These are phyloP conservation scores for Jasminum sambac DNA, from an alignment of 257 asterid species.

Conservation along the genomic window DNA sequence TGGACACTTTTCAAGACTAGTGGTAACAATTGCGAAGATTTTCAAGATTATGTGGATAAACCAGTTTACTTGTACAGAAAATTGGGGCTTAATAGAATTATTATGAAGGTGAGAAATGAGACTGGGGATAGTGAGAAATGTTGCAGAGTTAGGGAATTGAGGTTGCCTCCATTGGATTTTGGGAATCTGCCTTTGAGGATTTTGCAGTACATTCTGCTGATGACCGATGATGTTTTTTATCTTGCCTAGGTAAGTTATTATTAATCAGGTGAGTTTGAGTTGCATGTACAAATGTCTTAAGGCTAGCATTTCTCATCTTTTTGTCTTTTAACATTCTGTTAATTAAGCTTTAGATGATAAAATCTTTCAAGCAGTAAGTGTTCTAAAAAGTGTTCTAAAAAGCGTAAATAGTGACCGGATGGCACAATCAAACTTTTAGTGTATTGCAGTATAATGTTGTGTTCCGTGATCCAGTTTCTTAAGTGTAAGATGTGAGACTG, in stretches of 20 bases:
- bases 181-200: conserved; percentile 57
- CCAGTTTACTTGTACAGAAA: conserved; percentile 47
- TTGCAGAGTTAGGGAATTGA: conserved; percentile 59
- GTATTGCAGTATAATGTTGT: neutral
- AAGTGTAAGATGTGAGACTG: neutral
- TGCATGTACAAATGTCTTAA: too few species aligned
- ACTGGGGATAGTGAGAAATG: conserved; percentile 36
- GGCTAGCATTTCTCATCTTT: too few species aligned
- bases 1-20: conserved; percentile 59
- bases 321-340: too few species aligned
- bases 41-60: conserved; percentile 21
- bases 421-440: too few species aligned
- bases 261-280: conserved; percentile 29
- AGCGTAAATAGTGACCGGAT: too few species aligned
- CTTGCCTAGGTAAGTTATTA: conserved; percentile 49
- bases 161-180: conserved; percentile 56
- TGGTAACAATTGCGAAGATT: conserved; percentile 5
- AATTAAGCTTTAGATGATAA: too few species aligned
- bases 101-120: conserved; percentile 8
- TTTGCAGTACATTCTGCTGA: conserved; percentile 63
- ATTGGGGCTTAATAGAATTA: conserved; percentile 34
- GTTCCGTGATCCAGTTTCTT: neutral
- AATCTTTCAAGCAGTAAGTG: too few species aligned
- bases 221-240: conserved; percentile 63
- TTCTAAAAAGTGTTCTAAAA: too few species aligned